These are phyloP conservation scores for Raffaelea ambrosiae DNA, from an alignment of 2,329 filamentous ascomycete species.

Conservation along the genomic window DNA sequence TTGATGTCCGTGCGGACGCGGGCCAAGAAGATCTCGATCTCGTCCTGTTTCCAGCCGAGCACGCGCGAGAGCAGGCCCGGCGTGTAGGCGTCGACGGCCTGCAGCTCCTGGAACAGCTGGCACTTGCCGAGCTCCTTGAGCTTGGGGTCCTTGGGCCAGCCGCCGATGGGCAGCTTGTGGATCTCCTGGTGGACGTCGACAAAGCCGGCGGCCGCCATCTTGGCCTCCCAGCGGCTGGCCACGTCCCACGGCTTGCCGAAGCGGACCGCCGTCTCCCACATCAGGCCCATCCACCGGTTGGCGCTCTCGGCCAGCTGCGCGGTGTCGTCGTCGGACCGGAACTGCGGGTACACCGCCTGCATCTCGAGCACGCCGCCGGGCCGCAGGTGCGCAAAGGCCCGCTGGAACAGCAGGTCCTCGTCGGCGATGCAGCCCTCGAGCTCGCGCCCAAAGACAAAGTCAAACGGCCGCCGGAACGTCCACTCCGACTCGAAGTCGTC, in stretches of 20 bases:
- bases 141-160: slow-evolving; percentile 16
- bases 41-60: slow-evolving; percentile 9
- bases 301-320: slow-evolving; percentile 3
- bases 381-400: slow-evolving; percentile 24
- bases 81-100: slow-evolving; percentile 3
- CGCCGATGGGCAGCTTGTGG: slow-evolving; percentile 17
- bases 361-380: slow-evolving; percentile 47
- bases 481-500: slow-evolving; percentile 39
- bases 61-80: slow-evolving; percentile 12
- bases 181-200: slow-evolving; percentile 14
- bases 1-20: slow-evolving; percentile 8
- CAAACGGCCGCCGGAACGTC: slow-evolving; percentile 26
- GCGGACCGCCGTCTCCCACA: slow-evolving; percentile 10
- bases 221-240: slow-evolving; percentile 11
- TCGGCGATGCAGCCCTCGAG: slow-evolving; percentile 40
- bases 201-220: slow-evolving; percentile 19
- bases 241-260: slow-evolving; percentile 9
- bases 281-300: slow-evolving; percentile 12
- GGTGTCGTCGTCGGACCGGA: slow-evolving; percentile 16
- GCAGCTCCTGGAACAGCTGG: background rate
- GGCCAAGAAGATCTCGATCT: slow-evolving; percentile 9
- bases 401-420: slow-evolving; percentile 32
- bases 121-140: slow-evolving; percentile 6
- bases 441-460: slow-evolving; percentile 44
- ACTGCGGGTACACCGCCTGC: slow-evolving; percentile 31